These are phyloP conservation scores for Cryptosporidium parvum DNA, from an alignment of 169 alveolate genomes.

Conservation along the genomic window DNA sequence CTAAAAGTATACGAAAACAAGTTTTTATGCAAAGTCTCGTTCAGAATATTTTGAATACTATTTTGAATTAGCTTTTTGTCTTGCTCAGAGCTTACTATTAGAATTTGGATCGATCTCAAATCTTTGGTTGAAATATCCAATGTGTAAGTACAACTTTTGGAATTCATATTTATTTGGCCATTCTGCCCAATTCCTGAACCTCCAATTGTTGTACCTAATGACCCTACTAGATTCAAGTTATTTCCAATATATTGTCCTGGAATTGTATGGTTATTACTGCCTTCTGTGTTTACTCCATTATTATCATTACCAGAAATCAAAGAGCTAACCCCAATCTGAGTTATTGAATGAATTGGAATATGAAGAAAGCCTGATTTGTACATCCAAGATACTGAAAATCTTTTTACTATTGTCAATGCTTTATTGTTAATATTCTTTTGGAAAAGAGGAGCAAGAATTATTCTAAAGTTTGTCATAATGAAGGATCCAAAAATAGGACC, in stretches of 20 bases:
- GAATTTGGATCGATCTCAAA: constrained; percentile 32
- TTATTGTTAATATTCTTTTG: constrained; percentile 24
- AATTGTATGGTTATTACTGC: not conserved
- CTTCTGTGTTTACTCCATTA: not conserved
- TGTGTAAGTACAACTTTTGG: not conserved
- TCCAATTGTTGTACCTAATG: not conserved
- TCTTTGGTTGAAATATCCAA: constrained; percentile 55
- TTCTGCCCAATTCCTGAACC: constrained; percentile 1
- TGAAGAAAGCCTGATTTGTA: constrained; percentile 53
- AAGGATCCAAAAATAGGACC: constrained; percentile 43
- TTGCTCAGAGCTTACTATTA: constrained; percentile 28
- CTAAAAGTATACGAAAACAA: constrained; percentile 23
- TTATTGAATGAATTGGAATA: constrained; percentile 27
- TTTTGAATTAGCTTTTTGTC: constrained; percentile 14
- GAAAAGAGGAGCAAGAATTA: constrained; percentile 51
- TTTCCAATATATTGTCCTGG: constrained; percentile 3
- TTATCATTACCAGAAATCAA: not conserved
- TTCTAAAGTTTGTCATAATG: constrained; percentile 41
- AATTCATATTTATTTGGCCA: not conserved
- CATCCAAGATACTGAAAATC: constrained; percentile 36
- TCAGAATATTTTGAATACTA: constrained; percentile 7
- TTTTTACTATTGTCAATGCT: constrained; percentile 8
- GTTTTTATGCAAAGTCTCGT: constrained; percentile 11
- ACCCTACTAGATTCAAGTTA: not conserved
- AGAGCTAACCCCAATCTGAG: not conserved